Percentiles rank a stretch among this genome's conserved stretches.
Conservation (phyloP, 2,329 filamentous ascomycete species). For the Xylaria sp. region DNA sequence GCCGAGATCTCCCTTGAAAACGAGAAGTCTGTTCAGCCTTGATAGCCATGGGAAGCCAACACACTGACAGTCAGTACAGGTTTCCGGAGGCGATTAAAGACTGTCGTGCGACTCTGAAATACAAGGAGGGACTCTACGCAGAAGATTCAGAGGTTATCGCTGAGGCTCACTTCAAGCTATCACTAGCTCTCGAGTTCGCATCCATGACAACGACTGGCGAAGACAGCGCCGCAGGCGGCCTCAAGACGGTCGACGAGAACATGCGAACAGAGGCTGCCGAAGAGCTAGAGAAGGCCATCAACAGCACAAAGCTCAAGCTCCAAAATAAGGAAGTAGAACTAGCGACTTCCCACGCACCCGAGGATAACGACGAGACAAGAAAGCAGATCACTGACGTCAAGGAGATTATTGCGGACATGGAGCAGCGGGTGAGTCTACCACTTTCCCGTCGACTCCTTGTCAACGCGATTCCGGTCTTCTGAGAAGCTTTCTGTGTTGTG, state of each 20-base stretch:
- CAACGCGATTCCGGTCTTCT: constrained; percentile 22
- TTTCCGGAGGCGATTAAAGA: constrained; percentile 89
- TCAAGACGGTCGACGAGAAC: constrained; percentile 67
- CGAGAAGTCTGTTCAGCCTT: constrained; percentile 65
- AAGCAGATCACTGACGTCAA: constrained; percentile 74
- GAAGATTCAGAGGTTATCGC: constrained; percentile 85
- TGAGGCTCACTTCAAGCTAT: constrained; percentile 96
- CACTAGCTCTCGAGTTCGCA: constrained; percentile 91
- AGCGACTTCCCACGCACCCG: constrained; percentile 64
- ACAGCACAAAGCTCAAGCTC: constrained; percentile 73
- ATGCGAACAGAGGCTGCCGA: constrained; percentile 73
- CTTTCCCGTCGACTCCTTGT: constrained; percentile 36
- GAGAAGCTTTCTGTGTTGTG: neutral
- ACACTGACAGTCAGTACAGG: constrained; percentile 46
- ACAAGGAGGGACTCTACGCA: constrained; percentile 80
- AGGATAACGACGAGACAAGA: constrained; percentile 69
- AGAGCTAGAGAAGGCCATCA: constrained; percentile 76
- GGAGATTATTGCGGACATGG: constrained; percentile 79
- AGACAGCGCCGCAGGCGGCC: constrained; percentile 50
- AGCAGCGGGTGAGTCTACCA: constrained; percentile 65
- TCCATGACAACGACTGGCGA: constrained; percentile 71
- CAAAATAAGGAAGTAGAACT: constrained; percentile 72
- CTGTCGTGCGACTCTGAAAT: constrained; percentile 74
- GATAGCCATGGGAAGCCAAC: constrained; percentile 12
- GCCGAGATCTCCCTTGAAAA: constrained; percentile 98